Conservation (phyloP, 2,329 filamentous ascomycete genomes). For the Pseudogymnoascus sp. region DNA sequence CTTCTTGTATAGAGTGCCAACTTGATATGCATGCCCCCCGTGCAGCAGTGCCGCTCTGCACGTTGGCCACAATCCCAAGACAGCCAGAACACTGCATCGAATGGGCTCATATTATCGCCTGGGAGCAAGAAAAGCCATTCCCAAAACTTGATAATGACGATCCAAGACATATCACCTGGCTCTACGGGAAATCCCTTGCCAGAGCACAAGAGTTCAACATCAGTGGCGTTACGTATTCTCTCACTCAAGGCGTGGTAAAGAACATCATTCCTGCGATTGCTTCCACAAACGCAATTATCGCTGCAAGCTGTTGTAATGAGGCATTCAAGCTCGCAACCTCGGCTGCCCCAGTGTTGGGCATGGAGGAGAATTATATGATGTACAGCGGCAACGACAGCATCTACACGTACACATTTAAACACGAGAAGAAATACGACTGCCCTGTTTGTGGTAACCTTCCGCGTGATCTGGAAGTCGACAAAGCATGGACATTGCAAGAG, state of each 20-base stretch:
- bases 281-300: conserved; percentile 94
- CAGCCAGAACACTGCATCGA: conserved; percentile 98
- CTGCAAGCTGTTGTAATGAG: conserved; percentile 92
- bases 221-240: conserved; percentile 81
- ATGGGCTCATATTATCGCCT: conserved; percentile 97
- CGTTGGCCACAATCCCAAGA: conserved; percentile 88
- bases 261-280: conserved; percentile 99
- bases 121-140: conserved; percentile 80
- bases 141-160: conserved; percentile 89
- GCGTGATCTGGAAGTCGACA: conserved; percentile 63
- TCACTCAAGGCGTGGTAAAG: conserved; percentile 96
- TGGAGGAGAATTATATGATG: conserved; percentile 94
- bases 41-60: conserved; percentile 92
- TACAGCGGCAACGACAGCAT: conserved; percentile 93
- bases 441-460: conserved; percentile 85
- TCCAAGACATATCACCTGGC: conserved; percentile 94
- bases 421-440: conserved; percentile 89
- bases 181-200: conserved; percentile 74
- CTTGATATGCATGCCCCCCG: conserved; percentile 98
- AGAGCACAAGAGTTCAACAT: conserved; percentile 87
- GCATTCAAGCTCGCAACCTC: conserved; percentile 87
- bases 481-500: conserved; percentile 65
- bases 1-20: conserved; percentile 96
- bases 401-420: conserved; percentile 95
- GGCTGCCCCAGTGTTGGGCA: conserved; percentile 69